phyloP scores from a whole-genome alignment of 495 filamentous ascomycete genomes.

The Penicillium desertorum region DNA sequence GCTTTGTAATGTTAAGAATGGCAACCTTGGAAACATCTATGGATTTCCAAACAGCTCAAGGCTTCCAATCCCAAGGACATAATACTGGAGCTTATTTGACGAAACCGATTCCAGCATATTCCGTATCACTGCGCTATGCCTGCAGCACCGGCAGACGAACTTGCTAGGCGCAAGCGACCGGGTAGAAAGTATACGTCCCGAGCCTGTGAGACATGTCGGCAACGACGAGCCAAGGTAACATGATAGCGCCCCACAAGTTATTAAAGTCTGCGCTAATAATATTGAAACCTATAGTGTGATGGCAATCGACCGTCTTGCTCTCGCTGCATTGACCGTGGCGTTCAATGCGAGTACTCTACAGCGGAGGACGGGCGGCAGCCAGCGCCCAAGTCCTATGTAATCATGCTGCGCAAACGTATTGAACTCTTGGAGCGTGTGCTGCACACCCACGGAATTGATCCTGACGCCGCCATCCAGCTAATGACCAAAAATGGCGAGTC shows the following conservation, averaged over 20 bases:
- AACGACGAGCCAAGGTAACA: slow-evolving; percentile 31
- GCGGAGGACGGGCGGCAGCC: slow-evolving; percentile 31
- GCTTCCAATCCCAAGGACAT: too few species aligned
- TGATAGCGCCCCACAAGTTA: not conserved
- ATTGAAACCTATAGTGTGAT: slow-evolving; percentile 21
- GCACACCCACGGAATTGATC: slow-evolving; percentile 25
- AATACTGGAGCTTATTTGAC: too few species aligned
- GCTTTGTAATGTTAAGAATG: too few species aligned
- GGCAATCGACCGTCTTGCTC: slow-evolving; percentile 29
- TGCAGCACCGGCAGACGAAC: slow-evolving; percentile 15
- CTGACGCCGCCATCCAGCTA: slow-evolving; percentile 24
- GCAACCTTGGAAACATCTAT: too few species aligned
- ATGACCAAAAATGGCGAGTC: slow-evolving; percentile 12
- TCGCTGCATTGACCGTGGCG: slow-evolving; percentile 27
- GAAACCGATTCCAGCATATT: not conserved
- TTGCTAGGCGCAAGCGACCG: slow-evolving; percentile 20
- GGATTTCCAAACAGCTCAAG: too few species aligned
- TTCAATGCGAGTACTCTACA: slow-evolving; percentile 29
- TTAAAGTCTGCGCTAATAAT: not conserved
- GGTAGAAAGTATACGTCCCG: slow-evolving; percentile 31
- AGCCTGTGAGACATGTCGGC: slow-evolving; percentile 34
- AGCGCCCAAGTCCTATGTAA: slow-evolving; percentile 33
- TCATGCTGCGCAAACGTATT: slow-evolving; percentile 30
- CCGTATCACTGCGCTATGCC: slow-evolving; percentile 6
- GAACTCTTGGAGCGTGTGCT: slow-evolving; percentile 27